Evolutionary conservation across 2,329 filamentous ascomycete genomes (phyloP).

Genomic region (Epichloe sylvatica): DNA sequence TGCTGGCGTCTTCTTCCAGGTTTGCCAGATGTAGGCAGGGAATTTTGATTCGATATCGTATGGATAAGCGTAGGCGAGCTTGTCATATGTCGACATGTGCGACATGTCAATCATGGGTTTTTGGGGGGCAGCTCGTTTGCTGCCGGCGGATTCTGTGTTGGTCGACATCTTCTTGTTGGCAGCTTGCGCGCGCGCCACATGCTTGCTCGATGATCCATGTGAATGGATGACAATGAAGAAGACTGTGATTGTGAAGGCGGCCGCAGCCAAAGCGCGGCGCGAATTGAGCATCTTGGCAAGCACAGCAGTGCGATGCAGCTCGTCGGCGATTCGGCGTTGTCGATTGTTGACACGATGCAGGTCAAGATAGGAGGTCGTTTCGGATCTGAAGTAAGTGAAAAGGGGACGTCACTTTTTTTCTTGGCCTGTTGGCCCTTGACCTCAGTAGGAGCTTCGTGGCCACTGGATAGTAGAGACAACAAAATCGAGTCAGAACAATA

Average conservation of each 20-base stretch:
- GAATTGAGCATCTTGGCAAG: slow-evolving; percentile 56
- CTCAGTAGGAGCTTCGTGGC: too few relatives aligned
- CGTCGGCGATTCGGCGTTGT: neutral
- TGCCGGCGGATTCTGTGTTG: slow-evolving; percentile 9
- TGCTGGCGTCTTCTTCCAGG: slow-evolving; percentile 79
- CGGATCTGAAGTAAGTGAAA: neutral
- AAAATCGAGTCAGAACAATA: too few relatives aligned
- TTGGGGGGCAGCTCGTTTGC: slow-evolving; percentile 12
- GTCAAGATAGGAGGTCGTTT: neutral
- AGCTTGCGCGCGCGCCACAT: slow-evolving; percentile 5
- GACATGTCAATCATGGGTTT: slow-evolving; percentile 56
- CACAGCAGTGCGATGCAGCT: neutral
- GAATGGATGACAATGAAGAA: slow-evolving; percentile 54
- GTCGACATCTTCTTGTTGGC: slow-evolving; percentile 10
- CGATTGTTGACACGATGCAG: neutral
- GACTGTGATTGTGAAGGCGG: slow-evolving; percentile 52
- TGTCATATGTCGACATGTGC: slow-evolving; percentile 58
- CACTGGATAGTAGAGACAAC: too few relatives aligned
- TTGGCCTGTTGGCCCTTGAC: neutral
- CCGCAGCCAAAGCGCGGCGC: slow-evolving; percentile 58
- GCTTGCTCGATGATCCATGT: slow-evolving; percentile 21
- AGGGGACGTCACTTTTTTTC: neutral
- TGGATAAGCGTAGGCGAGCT: slow-evolving; percentile 83
- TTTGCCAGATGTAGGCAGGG: slow-evolving; percentile 98
- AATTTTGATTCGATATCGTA: slow-evolving; percentile 84